Conservation (phyloP, 2,329 filamentous ascomycete species). For the Ceratocystis cubensis region DNA sequence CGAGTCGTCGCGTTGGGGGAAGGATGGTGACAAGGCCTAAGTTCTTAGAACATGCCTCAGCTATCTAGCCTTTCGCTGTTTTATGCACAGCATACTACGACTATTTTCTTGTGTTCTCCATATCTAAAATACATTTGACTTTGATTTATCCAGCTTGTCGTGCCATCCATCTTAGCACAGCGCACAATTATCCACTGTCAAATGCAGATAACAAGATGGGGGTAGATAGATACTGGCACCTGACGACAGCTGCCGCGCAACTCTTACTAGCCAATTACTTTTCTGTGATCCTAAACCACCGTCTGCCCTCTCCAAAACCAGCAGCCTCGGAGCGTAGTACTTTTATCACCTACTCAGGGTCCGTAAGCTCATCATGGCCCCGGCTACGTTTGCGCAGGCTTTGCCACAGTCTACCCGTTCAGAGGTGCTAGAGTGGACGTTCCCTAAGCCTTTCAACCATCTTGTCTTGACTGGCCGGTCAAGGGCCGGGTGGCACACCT, state of each 20-base stretch:
- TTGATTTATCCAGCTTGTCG: not conserved
- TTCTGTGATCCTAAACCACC: not conserved
- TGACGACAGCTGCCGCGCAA: not conserved
- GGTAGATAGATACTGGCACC: not conserved
- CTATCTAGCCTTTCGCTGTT: not conserved
- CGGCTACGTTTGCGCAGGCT: constrained; percentile 31
- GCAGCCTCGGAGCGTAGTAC: not conserved
- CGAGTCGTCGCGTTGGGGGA: constrained; percentile 72
- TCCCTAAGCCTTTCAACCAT: constrained; percentile 34
- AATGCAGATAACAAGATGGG: not conserved
- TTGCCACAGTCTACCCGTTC: constrained; percentile 35
- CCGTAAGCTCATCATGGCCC: constrained; percentile 8
- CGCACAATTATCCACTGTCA: not conserved
- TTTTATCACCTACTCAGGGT: not conserved
- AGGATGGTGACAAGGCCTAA: constrained; percentile 27
- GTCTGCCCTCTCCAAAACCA: not conserved
- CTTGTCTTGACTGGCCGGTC: constrained; percentile 36
- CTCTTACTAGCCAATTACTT: not conserved
- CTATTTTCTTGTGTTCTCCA: not conserved
- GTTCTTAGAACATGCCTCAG: constrained; percentile 7
- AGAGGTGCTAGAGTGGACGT: constrained; percentile 35
- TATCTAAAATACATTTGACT: no score
- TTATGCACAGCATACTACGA: not conserved
- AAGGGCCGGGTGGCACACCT: constrained; percentile 40
- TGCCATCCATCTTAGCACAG: no score